Evolutionary conservation across 352 stramenopile genomes (phyloP).

Genomic region (Plasmopara muralis): DNA sequence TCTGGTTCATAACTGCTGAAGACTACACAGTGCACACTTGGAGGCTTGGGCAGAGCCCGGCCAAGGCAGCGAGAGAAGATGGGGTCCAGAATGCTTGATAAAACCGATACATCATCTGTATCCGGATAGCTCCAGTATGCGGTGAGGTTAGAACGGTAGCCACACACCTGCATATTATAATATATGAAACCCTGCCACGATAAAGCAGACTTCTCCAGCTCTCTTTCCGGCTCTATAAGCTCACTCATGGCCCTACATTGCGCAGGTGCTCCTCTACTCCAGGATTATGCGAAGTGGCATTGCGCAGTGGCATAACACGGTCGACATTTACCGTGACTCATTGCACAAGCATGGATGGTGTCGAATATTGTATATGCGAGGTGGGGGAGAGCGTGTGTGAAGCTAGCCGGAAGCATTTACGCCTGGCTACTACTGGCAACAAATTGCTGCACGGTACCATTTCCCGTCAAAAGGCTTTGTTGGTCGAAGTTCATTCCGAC

Average conservation of each 20-base stretch:
- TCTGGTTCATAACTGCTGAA: conserved; percentile 28
- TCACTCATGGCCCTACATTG: conserved; percentile 9
- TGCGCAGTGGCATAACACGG: background rate
- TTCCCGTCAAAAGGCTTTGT: background rate
- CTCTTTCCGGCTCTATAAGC: conserved; percentile 19
- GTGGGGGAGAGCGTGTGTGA: conserved; percentile 4
- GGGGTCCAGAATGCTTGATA: background rate
- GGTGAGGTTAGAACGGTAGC: background rate
- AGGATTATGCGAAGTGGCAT: conserved; percentile 5
- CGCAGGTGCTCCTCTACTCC: conserved; percentile 6
- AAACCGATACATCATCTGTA: background rate
- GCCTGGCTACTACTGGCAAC: background rate
- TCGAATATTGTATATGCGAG: background rate
- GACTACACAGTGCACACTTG: conserved; percentile 8
- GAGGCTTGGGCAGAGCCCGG: conserved; percentile 10
- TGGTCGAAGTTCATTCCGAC: background rate
- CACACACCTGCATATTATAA: background rate
- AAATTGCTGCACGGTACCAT: background rate
- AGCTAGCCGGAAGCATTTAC: conserved; percentile 1
- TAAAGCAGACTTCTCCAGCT: conserved; percentile 1
- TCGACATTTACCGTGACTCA: conserved; percentile 2
- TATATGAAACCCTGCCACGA: background rate
- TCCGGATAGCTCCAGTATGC: background rate
- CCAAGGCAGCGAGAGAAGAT: conserved; percentile 19
- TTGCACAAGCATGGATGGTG: conserved; percentile 1